Evolutionary conservation across 495 filamentous ascomycete genomes (phyloP), one percentile per base, ranked within the genome.

Genomic region (Penicillium soppii): DNA sequence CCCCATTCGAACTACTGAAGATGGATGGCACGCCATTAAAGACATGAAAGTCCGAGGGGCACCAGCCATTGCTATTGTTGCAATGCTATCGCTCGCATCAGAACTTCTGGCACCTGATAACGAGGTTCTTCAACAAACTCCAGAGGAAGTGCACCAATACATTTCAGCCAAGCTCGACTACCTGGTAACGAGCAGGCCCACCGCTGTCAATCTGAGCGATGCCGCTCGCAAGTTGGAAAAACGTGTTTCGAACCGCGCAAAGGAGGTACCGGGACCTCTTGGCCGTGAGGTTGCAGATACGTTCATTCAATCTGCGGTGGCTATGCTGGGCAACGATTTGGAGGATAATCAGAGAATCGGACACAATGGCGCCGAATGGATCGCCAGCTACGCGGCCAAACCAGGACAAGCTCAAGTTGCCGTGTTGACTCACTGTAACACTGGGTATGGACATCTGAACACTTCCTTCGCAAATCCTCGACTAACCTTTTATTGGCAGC

Each of bases 61-160:
- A 10, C 94, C 94, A 16, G 94, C 95, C 33, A 98, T 98, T 61
- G 94, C 95, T 27, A 97, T 98, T 45, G 94, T 98, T 13, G 94
- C 95, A 20, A 90, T 90, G 6, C 82, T 98, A 29, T 85, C 87
- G 5, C 81, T 96, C 26, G 90, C 89, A 5, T 86, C 94, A 10
- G 73, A 77, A 38, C 55, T 75, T 63, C 19, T 43, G 40, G 13
- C 54, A 71, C 10, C 32, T 60, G 10, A 43, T 44, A n/a, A 38
- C 47, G 13, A 51, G 56, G 7, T 58, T 23, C 32, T 71, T 25
- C 58, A 71, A 4, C 29, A 75, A 1, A 74, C 68, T 4, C 62
- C 79, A 6, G 77, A 83, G 32, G 84, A 89, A n/a, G 77, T 83
- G 25, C 72, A 76, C 54, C 58, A 71, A 0, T 86, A 89, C 61